Base-by-base conservation (phyloP, 345 rosid species). In the Pugionium cornutum region DNA sequence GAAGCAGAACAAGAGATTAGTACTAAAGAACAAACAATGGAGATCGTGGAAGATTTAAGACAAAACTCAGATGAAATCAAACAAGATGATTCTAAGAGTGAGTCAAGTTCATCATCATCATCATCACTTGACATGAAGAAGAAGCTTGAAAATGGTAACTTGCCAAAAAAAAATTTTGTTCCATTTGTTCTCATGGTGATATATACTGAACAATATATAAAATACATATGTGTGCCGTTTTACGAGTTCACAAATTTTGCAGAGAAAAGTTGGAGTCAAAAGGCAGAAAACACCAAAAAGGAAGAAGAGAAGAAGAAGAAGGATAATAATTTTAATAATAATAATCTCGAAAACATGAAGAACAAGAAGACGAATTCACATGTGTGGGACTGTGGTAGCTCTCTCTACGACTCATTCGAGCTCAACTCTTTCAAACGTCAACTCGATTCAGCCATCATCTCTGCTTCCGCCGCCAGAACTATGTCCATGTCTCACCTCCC, bases 381-480 rank as follows among this genome's bases (percentile, higher is more conserved):
- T 54, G 80, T 86, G 6, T 89, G 96, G 96, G 98, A 91, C 69
- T 89, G 98, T 56, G 96, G 77, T 0, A 89, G 88, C 81, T 18
- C 83, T 4, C 92, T 89, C 5, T 92, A 89, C 49, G 98, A 92
- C 77, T 92, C 98, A 26, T 87, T 83, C 57, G 96, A 92, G 79
- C 92, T 92, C 63, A 81, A 81, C 72, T 89, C 98, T 33, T 77
- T 87, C 68, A 81, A 87, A 31, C 89, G 80, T 7, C 85, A 82
- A 51, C 96, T 92, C 29, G 83, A 86, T 78, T 85, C 92, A 4
- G 89, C 96, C 18, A 18, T 18, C n/a, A 78, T 86, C 41, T 78
- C 90, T 43, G 60, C 75, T 45, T 79, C 90, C 32, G 68, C 78
- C 34, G 74, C 63, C 0, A 78, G 96, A 70, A 75, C 75, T 47